These are phyloP conservation scores for Macadamia tetraphylla DNA, from an alignment of 164 flowering plant species.

Conservation along the genomic window DNA sequence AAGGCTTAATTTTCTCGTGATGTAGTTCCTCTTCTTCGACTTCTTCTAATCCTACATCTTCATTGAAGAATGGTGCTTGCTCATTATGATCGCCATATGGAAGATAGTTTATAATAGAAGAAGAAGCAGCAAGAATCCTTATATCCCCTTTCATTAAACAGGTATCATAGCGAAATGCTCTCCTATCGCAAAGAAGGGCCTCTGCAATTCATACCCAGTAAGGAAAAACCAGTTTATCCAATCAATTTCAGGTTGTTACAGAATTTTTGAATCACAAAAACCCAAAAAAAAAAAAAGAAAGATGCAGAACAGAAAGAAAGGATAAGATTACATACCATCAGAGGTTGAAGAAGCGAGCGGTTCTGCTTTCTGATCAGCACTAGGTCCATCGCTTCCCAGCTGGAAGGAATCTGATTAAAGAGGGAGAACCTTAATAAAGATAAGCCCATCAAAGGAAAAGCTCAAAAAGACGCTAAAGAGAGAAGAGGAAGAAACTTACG, in stretches of 20 bases:
- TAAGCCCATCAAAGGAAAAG: neutral
- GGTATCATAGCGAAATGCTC: slow-evolving; percentile 52
- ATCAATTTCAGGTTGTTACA: too few relatives aligned
- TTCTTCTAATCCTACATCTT: slow-evolving; percentile 3
- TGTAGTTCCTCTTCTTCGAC: slow-evolving; percentile 24
- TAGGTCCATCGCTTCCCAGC: slow-evolving; percentile 20
- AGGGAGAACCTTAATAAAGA: slow-evolving; percentile 4
- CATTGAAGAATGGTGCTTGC: neutral
- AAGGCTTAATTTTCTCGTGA: slow-evolving; percentile 72
- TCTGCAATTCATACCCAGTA: slow-evolving; percentile 30
- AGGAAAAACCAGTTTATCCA: neutral
- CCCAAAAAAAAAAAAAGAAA: neutral
- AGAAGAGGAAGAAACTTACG: slow-evolving; percentile 34
- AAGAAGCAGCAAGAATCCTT: slow-evolving; percentile 61
- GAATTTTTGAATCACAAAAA: too few relatives aligned
- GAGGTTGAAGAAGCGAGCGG: slow-evolving; percentile 43
- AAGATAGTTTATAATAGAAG: slow-evolving; percentile 56
- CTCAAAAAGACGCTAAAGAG: neutral
- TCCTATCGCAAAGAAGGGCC: slow-evolving; percentile 79
- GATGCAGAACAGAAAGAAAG: neutral
- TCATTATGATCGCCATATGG: slow-evolving; percentile 11
- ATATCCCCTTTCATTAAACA: slow-evolving; percentile 90
- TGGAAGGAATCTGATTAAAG: slow-evolving; percentile 43
- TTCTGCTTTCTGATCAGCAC: slow-evolving; percentile 14
- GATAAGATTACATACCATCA: slow-evolving; percentile 32